Base-by-base conservation (phyloP, 257 asterid species). In the Galeopsis tetrahit region DNA sequence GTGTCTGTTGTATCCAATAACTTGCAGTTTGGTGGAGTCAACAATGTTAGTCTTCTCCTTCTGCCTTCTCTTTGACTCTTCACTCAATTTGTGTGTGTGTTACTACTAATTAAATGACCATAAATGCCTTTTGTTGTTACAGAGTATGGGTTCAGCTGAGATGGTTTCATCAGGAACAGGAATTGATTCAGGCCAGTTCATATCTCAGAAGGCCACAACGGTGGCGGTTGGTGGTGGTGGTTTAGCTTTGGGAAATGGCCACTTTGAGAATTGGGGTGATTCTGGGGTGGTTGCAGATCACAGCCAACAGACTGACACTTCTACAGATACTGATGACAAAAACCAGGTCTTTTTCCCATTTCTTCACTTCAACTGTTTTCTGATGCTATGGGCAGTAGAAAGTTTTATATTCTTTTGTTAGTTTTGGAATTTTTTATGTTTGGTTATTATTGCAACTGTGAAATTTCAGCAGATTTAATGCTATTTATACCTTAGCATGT, bases 21-120 rank as follows among this genome's bases (percentile, higher is more conserved):
- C 88, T 76, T 87, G 69, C 92, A 88, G 77, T 92, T 89, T 78
- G 93, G 85, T 82, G 95, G 84, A 48, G 81, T 89, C 70, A 80
- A 72, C 84, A 79, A 68, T 79, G 97, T 92, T 77, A 59, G 65
- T 38, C 44, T 53, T 71, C 44, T 64, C 36, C 70, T 7, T 58
- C 33, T 56, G 17, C 13, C 39, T 36, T 36, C 49, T 61, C 71
- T 56, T 43, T 11, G 11, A 14, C 1, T 44, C 32, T 5, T 8
- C 31, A 51, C 49, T 51, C 63, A 28, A n/a, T 31, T 11, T 5
- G 2, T 14, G 11, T 55, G 15, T 42, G 74, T 55, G 6, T 10
- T 21, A 21, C 58, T 15, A 11, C 14, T 56, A 44, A 34, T 14
- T 0, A 56, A 32, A 42, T 66, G 52, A 32, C 36, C 17, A 4